Base-by-base conservation (phyloP, 495 filamentous ascomycete genomes). In the Haplographium delicatum region DNA sequence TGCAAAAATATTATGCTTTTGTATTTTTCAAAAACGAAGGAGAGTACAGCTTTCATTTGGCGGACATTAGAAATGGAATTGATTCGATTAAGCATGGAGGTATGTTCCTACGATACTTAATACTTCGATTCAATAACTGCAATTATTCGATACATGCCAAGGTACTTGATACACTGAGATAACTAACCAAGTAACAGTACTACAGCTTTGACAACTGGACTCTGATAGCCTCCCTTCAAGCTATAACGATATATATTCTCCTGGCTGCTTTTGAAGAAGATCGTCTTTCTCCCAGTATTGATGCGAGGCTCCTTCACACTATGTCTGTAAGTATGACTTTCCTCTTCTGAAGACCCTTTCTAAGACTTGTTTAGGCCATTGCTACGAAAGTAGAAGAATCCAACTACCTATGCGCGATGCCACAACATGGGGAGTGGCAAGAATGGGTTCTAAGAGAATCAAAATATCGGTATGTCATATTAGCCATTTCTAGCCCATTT, bases 211-310 rank as follows among this genome's bases (percentile, higher is more conserved):
- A 25, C 11, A 16, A 44, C 2, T 26, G 20, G 19, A 25, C 2
- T 44, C 41, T 44, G 2, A 44, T 44, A 24, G 9, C 41, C 13
- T 2, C 20, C 28, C 41, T 44, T 27, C 41, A 44, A 44, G 41
- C 41, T 25, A 9, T 44, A 15, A 27, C 23, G 28, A 27, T 44
- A 5, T 44, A 44, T 25, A 44, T 44, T 25, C 20, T 44, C 20
- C 20, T 44, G 18, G 41, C 41, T 5, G 28, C 23, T 27, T 10
- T 27, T 24, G 41, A 44, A 25, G 23, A 27, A 9, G 41, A 44
- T 44, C 9, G 18, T 26, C 20, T 27, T 4, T 44, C 20, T 44
- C 23, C 20, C 2, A 26, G 19, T 27, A 24, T 44, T 27, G 41
- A 44, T 44, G 41, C 19, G 18, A 44, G 18, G 23, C 2, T 44